Percentiles rank a stretch among this genome's conserved stretches.
Evolutionary conservation across 306 rosid genomes (phyloP).

Genomic region (Glycine tomentella): DNA sequence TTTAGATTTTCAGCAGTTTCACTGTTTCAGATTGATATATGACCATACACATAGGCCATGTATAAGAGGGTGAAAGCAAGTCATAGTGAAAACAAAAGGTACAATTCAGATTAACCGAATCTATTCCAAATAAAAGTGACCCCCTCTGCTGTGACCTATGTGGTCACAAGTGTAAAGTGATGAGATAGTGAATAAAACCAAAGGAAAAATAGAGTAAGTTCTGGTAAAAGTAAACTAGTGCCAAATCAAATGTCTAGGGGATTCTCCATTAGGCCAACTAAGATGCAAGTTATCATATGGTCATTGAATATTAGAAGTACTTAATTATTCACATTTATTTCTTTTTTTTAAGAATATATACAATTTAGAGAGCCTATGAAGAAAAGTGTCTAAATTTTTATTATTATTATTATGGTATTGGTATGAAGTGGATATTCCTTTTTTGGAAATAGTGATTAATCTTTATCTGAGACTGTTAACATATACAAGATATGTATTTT

Average conservation of each 20-base stretch:
- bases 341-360: constrained; percentile 15
- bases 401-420: no score
- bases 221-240: constrained; percentile 42
- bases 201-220: constrained; percentile 40
- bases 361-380: no score
- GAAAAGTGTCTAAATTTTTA: no score
- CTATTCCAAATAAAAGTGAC: constrained; percentile 40
- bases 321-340: constrained; percentile 55
- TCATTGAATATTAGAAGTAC: constrained; percentile 61
- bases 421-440: no score
- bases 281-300: constrained; percentile 54
- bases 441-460: no score
- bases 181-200: constrained; percentile 43
- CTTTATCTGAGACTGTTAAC: no score
- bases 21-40: constrained; percentile 46
- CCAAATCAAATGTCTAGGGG: constrained; percentile 37
- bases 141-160: constrained; percentile 37
- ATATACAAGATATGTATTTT: no score
- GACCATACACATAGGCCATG: constrained; percentile 39
- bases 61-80: constrained; percentile 44
- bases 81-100: constrained; percentile 44
- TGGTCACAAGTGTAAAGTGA: constrained; percentile 44
- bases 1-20: constrained; percentile 38
- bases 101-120: constrained; percentile 49
- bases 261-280: constrained; percentile 46